Evolutionary conservation across 768 basidiomycete genomes (phyloP), one percentile per base, ranked within the genome.

Genomic region (Nidularia sp.): DNA sequence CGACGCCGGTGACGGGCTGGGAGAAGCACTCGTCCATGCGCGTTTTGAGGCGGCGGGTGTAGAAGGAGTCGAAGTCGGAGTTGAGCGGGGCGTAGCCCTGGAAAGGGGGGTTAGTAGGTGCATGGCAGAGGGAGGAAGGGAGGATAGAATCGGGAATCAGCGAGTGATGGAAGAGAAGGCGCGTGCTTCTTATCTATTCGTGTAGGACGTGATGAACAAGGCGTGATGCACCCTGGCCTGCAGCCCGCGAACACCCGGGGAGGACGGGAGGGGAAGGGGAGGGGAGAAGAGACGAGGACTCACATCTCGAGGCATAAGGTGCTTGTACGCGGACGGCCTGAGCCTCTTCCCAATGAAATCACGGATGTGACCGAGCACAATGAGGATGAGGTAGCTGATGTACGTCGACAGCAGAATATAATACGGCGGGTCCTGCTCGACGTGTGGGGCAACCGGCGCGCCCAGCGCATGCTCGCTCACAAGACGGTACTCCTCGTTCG

Each of bases 61-160:
- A 98, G 75, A 98, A 99, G 5, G 97, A 98, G 69, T 98, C 96
- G 59, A 98, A 98, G 67, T 98, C 97, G 6, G 94, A 97, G 71
- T 93, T 96, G 54, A 98, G 79, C 4, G 97, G 90, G 1, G 95
- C 96, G 63, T 97, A 95, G 52, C 96, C 97, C 93, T 98, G 48
- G 34, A 29, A 48, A 42, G 6, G 52, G 45, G 54, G 49, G 47
- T 53, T 25, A 59, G 18, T 18, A 51, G 25, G 47, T 46, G 47
- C 5, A 43, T 52, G 48, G 48, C 44, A 53, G 48, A 50, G 31
- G 45, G 53, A 52, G 4, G 10, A 43, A 53, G 51, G n/a, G 34
- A 52, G 13, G 0, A 48, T 8, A 41, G 36, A 45, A 35, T 32
- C 44, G 49, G 32, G 39, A n/a, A 51, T 48, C 12, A 51, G 33